Evolutionary conservation across 164 flowering plant species (phyloP).

Genomic region (Chloranthus sessilifolius): DNA sequence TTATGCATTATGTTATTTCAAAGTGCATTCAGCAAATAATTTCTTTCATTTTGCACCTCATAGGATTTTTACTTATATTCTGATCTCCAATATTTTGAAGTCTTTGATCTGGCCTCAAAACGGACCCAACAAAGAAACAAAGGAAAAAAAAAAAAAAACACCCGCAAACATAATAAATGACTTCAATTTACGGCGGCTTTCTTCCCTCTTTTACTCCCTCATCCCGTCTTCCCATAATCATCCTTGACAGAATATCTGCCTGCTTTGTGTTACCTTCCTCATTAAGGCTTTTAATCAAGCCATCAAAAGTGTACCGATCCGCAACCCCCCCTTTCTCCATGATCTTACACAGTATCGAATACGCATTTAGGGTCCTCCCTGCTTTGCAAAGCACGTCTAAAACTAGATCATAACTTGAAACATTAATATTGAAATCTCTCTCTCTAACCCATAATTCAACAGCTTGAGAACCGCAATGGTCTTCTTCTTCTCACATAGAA

Average conservation of each 20-base stretch:
- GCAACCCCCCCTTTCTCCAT: slow-evolving; percentile 65
- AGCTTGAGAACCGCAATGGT: slow-evolving; percentile 80
- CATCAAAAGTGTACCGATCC: slow-evolving; percentile 51
- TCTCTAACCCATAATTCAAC: slow-evolving; percentile 68
- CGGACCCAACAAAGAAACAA: no score
- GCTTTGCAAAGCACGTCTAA: slow-evolving; percentile 66
- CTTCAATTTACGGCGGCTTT: slow-evolving; percentile 25
- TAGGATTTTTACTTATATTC: no score
- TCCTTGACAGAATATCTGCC: slow-evolving; percentile 85
- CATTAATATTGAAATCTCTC: slow-evolving; percentile 57
- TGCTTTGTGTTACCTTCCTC: slow-evolving; percentile 93
- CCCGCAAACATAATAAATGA: not conserved
- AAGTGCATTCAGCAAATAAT: no score
- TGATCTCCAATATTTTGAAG: no score
- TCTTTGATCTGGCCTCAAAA: no score
- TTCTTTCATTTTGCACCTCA: no score
- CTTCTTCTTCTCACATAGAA: slow-evolving; percentile 70
- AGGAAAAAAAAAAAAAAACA: not conserved
- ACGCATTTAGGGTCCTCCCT: slow-evolving; percentile 92
- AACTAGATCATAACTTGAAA: slow-evolving; percentile 76
- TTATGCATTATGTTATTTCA: no score
- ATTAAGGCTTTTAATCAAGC: slow-evolving; percentile 68
- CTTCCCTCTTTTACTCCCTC: slow-evolving; percentile 38
- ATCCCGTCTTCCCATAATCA: slow-evolving; percentile 38
- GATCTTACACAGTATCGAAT: slow-evolving; percentile 73